These are phyloP conservation scores for Phytopythium oedochilum DNA, from an alignment of 352 stramenopile species.

Conservation along the genomic window DNA sequence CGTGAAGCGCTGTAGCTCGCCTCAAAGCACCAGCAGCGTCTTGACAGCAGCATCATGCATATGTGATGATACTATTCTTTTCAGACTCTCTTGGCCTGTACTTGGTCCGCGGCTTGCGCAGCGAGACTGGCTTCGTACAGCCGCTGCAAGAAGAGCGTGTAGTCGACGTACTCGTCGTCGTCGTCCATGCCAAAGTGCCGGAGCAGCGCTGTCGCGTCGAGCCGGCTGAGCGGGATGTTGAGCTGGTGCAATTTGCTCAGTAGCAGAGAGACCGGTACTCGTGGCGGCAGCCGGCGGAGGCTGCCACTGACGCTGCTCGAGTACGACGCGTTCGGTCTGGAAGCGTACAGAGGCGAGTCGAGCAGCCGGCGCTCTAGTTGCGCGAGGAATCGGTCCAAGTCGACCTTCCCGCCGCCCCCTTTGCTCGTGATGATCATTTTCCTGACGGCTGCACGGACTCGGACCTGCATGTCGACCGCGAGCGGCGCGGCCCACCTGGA, in stretches of 20 bases:
- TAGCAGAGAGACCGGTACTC: conserved; percentile 22
- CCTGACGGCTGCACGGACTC: conserved; percentile 25
- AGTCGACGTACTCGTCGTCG: conserved; percentile 28
- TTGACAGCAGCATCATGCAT: background rate
- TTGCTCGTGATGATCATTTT: conserved; percentile 47
- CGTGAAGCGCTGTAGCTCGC: background rate
- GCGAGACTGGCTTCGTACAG: conserved; percentile 25
- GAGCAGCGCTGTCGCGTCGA: conserved; percentile 29
- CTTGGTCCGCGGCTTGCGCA: background rate
- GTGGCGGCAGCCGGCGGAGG: background rate
- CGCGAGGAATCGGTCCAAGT: conserved; percentile 45
- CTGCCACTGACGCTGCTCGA: background rate
- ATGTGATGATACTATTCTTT: too few species aligned
- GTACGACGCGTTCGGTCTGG: background rate
- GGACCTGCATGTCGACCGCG: conserved; percentile 19
- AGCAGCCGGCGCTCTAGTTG: conserved; percentile 26
- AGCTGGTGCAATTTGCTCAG: conserved; percentile 41
- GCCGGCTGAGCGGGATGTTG: conserved; percentile 30
- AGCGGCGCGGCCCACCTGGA: conserved; percentile 37
- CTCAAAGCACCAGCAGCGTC: background rate
- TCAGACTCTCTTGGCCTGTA: too few species aligned
- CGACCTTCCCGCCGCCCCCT: conserved; percentile 30
- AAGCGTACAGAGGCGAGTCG: conserved; percentile 16
- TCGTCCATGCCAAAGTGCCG: conserved; percentile 53
- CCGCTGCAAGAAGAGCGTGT: conserved; percentile 31